phyloP scores from a whole-genome alignment of 2,329 filamentous ascomycete genomes.

The Teratosphaeria pseudoeucalypti region DNA sequence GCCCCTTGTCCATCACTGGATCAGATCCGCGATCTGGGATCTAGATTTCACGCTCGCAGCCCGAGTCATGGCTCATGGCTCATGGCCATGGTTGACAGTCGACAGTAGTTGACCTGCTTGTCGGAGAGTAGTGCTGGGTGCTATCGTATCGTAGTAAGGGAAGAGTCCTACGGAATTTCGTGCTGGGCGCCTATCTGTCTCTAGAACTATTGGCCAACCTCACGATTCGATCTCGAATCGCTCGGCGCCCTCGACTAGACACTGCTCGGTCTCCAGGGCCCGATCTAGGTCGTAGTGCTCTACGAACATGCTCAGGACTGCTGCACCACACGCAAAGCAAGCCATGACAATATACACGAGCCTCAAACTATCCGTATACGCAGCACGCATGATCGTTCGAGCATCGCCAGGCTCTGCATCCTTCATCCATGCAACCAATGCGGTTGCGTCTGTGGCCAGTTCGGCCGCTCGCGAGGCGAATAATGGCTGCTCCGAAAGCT shows the following conservation, averaged over 20 bases:
- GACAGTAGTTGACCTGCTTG: too few relatives aligned
- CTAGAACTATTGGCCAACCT: not conserved
- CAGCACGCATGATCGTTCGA: not conserved
- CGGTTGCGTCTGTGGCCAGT: slow-evolving; percentile 3
- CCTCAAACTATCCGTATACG: slow-evolving; percentile 2
- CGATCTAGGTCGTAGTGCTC: slow-evolving; percentile 2
- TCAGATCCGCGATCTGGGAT: not conserved
- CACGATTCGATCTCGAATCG: not conserved
- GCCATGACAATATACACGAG: slow-evolving; percentile 2
- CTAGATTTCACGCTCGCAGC: not conserved
- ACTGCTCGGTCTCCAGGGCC: slow-evolving; percentile 3
- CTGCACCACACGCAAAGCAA: not conserved
- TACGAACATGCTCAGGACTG: slow-evolving; percentile 1
- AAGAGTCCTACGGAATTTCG: not conserved
- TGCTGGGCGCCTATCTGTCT: not conserved
- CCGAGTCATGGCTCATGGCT: too few relatives aligned
- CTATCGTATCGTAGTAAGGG: not conserved
- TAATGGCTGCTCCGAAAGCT: slow-evolving; percentile 1
- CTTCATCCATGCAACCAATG: slow-evolving; percentile 1
- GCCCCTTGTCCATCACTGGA: too few relatives aligned
- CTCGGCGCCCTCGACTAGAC: not conserved
- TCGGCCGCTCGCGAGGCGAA: slow-evolving; percentile 1
- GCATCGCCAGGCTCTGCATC: not conserved
- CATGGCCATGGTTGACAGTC: too few relatives aligned
- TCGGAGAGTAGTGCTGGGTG: too few relatives aligned